These are phyloP conservation scores for Herpetomonas muscarum DNA, from an alignment of 208 protist species.

Conservation along the genomic window DNA sequence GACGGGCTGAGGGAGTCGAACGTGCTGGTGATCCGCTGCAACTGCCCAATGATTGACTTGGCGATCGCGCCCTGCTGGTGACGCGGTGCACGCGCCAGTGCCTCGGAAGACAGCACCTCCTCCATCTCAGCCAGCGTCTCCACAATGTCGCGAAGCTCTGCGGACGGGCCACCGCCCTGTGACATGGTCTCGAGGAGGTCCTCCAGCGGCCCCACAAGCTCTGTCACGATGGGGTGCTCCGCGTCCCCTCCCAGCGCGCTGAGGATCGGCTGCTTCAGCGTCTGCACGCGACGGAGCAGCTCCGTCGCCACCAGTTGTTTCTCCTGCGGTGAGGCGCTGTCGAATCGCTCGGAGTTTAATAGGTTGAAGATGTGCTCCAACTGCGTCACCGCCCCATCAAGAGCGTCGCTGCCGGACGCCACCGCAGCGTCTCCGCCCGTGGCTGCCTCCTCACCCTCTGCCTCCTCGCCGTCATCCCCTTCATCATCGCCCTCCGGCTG, in stretches of 20 bases:
- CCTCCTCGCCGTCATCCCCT: constrained; percentile 1
- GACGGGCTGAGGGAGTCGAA: constrained; percentile 25
- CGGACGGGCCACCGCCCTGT: constrained; percentile 7
- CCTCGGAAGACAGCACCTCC: constrained; percentile 30
- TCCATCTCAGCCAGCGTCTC: constrained; percentile 31
- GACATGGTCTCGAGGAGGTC: constrained; percentile 33
- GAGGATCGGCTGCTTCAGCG: constrained; percentile 16
- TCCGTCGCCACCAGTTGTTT: constrained; percentile 17
- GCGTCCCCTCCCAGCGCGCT: constrained; percentile 10
- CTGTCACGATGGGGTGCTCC: constrained; percentile 18
- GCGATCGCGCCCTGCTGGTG: constrained; percentile 22
- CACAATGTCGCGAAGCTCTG: constrained; percentile 32
- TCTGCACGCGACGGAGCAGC: constrained; percentile 22
- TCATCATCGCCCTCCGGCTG: constrained; percentile 8
- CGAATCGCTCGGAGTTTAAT: constrained; percentile 42
- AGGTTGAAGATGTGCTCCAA: constrained; percentile 28
- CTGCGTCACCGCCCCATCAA: background rate
- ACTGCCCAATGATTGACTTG: constrained; percentile 29
- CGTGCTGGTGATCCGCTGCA: constrained; percentile 37
- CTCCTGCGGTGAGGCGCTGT: constrained; percentile 21
- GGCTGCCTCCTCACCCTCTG: background rate
- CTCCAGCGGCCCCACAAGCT: constrained; percentile 52
- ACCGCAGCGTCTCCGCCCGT: constrained; percentile 4
- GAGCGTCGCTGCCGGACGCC: background rate
- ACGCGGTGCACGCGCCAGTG: constrained; percentile 25